Base-by-base conservation (phyloP, 208 protist species). In the Novymonas esmeraldas region DNA sequence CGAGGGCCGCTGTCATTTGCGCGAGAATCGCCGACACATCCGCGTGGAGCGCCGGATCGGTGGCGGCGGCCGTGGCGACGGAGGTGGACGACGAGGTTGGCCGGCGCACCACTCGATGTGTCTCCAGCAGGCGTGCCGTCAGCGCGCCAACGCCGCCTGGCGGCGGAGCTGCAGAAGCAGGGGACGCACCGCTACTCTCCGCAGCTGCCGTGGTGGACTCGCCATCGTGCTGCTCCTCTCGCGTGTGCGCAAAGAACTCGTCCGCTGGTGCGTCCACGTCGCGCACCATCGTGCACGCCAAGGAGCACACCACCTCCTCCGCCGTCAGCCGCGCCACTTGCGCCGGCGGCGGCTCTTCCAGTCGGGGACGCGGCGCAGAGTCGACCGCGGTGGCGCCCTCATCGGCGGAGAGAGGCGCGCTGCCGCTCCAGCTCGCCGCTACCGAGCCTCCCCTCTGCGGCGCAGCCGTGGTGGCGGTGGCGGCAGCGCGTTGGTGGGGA, bases 1-100 rank as follows among this genome's bases (percentile, higher is more conserved):
- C 31, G 22, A 76, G 49, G 11, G 62, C 70, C 10, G 70, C 62
- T 13, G 62, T 70, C 70, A 76, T 76, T 33, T 69, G 31, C 11
- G 62, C 62, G 2, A 76, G 31, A 10, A 76, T 58, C 6, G 39
- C 45, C 14, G 70, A 68, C 22, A 76, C 62, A 7, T 76, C 70
- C 2, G 18, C 49, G 20, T 64, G 45, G 1, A 58, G 41, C 0
- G 31, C 54, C 20, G 49, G 29, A 13, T 49, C 18, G 5, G 44
- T 11, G 14, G 52, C n/a, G 22, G 20, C 26, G 2, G 22, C 18
- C 9, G 26, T 18, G 22, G 28, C 39, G 14, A n/a, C 31, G 29
- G 29, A 9, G 11, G 61, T 31, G 10, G 46, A 28, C 9, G 38
- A 20, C 10, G 50, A 20, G 42, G 5, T 6, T 4, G 24, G 29